phyloP scores from a whole-genome alignment of 2,329 filamentous ascomycete genomes.

The Fusarium sterilihyphosum region DNA sequence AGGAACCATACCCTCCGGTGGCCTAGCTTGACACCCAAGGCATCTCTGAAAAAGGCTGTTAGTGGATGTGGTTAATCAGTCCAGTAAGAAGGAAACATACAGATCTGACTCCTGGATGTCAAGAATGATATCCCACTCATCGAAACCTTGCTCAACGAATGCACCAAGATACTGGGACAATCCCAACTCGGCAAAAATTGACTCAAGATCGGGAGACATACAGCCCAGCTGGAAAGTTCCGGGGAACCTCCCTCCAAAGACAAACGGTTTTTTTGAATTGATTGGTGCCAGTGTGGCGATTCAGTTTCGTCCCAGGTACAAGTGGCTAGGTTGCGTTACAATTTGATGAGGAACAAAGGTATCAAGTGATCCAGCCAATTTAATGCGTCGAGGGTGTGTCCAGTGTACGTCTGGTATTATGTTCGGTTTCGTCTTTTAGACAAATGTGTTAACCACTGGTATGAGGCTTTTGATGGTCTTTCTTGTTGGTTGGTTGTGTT shows the following conservation, averaged over 20 bases:
- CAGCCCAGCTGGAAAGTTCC: slow-evolving; percentile 38
- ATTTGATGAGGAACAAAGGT: background rate
- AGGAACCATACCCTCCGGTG: slow-evolving; percentile 74
- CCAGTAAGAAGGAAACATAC: slow-evolving; percentile 57
- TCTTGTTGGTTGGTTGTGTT: background rate
- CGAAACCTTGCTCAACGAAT: slow-evolving; percentile 83
- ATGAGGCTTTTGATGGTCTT: background rate
- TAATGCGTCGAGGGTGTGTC: background rate
- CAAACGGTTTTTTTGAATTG: slow-evolving; percentile 12
- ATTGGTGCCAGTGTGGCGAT: slow-evolving; percentile 32
- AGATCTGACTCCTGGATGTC: slow-evolving; percentile 88
- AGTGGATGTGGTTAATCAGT: slow-evolving; percentile 11
- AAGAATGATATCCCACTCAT: slow-evolving; percentile 83
- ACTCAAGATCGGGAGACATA: slow-evolving; percentile 68
- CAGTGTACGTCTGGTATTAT: background rate
- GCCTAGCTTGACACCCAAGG: slow-evolving; percentile 80
- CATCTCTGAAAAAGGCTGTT: slow-evolving; percentile 63
- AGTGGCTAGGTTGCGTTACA: background rate
- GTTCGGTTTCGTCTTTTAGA: background rate
- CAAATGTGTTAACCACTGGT: background rate
- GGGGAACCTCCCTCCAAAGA: slow-evolving; percentile 15
- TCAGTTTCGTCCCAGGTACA: slow-evolving; percentile 9
- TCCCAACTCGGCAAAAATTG: slow-evolving; percentile 78
- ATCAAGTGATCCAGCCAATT: background rate
- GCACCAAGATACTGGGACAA: slow-evolving; percentile 78